These are phyloP conservation scores for Fusarium lyarnte DNA, from an alignment of 2,329 filamentous ascomycete genomes.

Conservation along the genomic window DNA sequence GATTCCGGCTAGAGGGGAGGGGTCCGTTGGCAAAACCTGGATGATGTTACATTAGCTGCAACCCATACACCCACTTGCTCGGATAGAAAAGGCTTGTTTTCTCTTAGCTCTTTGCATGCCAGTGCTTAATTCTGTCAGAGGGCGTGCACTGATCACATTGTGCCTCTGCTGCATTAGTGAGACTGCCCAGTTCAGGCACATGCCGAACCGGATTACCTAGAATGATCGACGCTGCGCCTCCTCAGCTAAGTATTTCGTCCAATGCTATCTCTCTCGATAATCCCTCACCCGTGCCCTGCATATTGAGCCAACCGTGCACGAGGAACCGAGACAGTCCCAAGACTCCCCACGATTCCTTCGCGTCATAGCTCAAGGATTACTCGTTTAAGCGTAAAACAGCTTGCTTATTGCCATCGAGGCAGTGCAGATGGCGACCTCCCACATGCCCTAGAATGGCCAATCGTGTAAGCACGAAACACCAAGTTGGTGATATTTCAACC, in stretches of 20 bases:
- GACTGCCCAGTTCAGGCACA: not conserved
- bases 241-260: not conserved
- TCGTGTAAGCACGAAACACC: not conserved
- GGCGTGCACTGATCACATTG: not conserved
- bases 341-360: not conserved
- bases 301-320: not conserved
- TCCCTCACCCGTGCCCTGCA: not conserved
- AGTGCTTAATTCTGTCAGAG: not conserved
- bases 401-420: not conserved
- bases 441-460: not conserved
- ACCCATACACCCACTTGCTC: not conserved
- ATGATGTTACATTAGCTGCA: not conserved
- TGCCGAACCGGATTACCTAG: not conserved
- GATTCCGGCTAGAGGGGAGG: not conserved
- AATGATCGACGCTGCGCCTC: not conserved
- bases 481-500: not conserved
- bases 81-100: not conserved
- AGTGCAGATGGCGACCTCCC: not conserved
- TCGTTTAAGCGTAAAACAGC: not conserved
- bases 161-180: not conserved
- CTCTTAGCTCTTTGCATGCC: not conserved
- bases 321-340: not conserved
- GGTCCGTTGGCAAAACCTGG: not conserved
- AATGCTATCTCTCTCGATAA: not conserved
- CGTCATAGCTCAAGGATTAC: not conserved